Base-by-base conservation (phyloP, 2,329 filamentous ascomycete genomes). In the Pseudogymnoascus sp. region DNA sequence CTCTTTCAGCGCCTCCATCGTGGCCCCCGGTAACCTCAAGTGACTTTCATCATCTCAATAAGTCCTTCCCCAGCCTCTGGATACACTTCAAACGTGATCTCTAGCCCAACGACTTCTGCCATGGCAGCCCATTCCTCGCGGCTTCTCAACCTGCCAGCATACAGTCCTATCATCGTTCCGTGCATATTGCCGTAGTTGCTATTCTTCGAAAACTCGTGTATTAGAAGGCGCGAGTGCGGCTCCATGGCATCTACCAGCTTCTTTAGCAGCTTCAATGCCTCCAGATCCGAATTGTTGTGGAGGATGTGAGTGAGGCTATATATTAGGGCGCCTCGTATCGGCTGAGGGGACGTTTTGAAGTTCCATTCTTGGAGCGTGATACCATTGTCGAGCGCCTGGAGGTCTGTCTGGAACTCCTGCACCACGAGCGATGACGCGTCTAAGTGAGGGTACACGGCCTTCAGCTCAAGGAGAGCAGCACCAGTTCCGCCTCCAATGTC, bases 401-500 rank as follows among this genome's bases (percentile, higher is more conserved):
- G 67, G 4, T 70, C 69, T 0, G 71, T 62, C 18, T 74, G 71
- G 63, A 72, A 74, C 25, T 75, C 73, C 60, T 75, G 72, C 16
- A 75, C 65, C 6, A 74, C 65, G 8, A 74, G 65, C 32, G 70
- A 68, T 3, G 66, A 58, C 6, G 66, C 57, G 4, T 50, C 16
- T 1, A 74, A 66, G 11, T 69, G 65, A 0, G 73, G 70, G 57
- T 69, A 74, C 1, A 66, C 67, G n/a, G 67, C 66, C 58, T 74
- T 70, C 39, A 75, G 65, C 57, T 74, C 72, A 3, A 74, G 67
- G 2, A 75, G 68, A 39, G 74, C 65, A 38, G 74, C 71, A 2
- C 73, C 73, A 12, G 69, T 67, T 9, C 73, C 73, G 3, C 73
- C 73, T 1, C 73, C 73, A 11, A 75, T 74, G 58, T 75, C 73